A percentile compares a stretch with the other conserved stretches of the same genome.
phyloP scores from a whole-genome alignment of 106 monocot species.

The Platanthera guangdongensis region DNA sequence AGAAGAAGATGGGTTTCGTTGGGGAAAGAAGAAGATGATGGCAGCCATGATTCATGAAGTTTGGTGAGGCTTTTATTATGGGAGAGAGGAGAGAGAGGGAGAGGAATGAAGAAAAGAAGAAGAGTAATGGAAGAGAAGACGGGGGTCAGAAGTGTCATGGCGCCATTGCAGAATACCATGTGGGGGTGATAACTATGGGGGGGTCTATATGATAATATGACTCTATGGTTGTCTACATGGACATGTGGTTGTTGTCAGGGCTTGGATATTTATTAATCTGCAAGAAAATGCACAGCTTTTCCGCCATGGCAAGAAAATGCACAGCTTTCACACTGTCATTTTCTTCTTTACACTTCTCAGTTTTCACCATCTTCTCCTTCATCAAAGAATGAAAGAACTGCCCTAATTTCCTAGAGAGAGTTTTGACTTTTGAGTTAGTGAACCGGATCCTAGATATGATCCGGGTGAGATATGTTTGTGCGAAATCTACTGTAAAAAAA shows the following conservation, averaged over 20 bases:
- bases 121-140: neutral
- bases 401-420: too few relatives aligned
- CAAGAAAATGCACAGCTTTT: constrained; percentile 1
- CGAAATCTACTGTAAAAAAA: too few relatives aligned
- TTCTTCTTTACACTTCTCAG: neutral
- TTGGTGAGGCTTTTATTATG: constrained; percentile 4
- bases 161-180: constrained; percentile 12
- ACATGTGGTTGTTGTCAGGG: constrained; percentile 39
- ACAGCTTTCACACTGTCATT: constrained; percentile 20
- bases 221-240: constrained; percentile 19
- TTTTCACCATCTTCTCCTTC: neutral
- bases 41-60: neutral
- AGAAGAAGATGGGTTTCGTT: neutral
- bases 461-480: too few relatives aligned
- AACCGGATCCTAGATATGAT: too few relatives aligned
- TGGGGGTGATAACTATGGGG: constrained; percentile 26
- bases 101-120: neutral
- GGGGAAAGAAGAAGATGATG: constrained; percentile 10
- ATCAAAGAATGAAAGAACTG: too few relatives aligned
- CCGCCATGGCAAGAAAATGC: neutral
- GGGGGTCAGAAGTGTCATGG: constrained; percentile 14
- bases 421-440: too few relatives aligned
- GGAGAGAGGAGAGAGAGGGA: constrained; percentile 6
- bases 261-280: neutral
- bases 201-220: neutral